These are phyloP conservation scores for Gynandropsis gynandra DNA, from an alignment of 345 rosid species.

Conservation along the genomic window DNA sequence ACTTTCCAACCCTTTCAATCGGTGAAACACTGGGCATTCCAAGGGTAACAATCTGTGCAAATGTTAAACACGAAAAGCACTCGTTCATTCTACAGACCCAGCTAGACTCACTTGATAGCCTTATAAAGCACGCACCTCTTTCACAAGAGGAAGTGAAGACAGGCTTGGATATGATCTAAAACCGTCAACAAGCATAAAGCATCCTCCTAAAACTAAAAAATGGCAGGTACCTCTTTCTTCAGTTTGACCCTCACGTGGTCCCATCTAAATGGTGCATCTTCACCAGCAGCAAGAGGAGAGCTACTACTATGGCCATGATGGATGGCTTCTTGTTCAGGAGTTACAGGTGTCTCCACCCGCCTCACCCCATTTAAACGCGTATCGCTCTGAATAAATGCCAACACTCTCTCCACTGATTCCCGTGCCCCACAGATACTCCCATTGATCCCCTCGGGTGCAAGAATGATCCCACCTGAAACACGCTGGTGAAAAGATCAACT, in stretches of 20 bases:
- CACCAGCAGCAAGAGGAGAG: slow-evolving; percentile 96
- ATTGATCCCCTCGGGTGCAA: slow-evolving; percentile 89
- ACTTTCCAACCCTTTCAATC: too few species aligned
- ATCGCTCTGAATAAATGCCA: slow-evolving; percentile 65
- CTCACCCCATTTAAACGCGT: slow-evolving; percentile 62
- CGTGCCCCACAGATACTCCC: slow-evolving; percentile 86
- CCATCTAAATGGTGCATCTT: too few species aligned
- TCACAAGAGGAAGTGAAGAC: too few species aligned
- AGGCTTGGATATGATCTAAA: too few species aligned
- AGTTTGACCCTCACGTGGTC: too few species aligned
- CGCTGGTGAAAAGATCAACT: slow-evolving; percentile 37
- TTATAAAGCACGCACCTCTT: too few species aligned
- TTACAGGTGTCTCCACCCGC: slow-evolving; percentile 76
- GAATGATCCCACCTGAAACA: slow-evolving; percentile 95
- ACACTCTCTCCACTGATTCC: slow-evolving; percentile 68
- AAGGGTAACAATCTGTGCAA: slow-evolving; percentile 79
- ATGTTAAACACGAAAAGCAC: slow-evolving; percentile 8
- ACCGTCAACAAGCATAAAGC: background rate
- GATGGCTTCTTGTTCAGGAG: slow-evolving; percentile 84
- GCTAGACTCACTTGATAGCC: background rate
- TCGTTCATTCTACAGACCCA: slow-evolving; percentile 3
- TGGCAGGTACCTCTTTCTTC: too few species aligned
- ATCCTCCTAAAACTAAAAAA: too few species aligned
- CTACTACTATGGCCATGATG: slow-evolving; percentile 75
- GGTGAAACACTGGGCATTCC: slow-evolving; percentile 91